A percentile compares a stretch with the other conserved stretches of the same genome.
phyloP scores from a whole-genome alignment of 1,139 yeast species.

The Yamadazyma taylorii region DNA sequence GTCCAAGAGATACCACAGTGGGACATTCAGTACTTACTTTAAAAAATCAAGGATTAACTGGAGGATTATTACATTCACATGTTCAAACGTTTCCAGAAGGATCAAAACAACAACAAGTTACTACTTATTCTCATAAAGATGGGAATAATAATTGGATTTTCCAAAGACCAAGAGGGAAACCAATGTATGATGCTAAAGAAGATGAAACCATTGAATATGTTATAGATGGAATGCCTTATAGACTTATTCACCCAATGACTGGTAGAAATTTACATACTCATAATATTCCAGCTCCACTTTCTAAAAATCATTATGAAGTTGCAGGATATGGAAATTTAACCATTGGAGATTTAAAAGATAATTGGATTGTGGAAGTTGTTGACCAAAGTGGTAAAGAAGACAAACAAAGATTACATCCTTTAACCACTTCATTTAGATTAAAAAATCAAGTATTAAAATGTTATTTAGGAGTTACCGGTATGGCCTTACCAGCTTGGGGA shows the following conservation, averaged over 20 bases:
- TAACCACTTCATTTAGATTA: slow-evolving; percentile 83
- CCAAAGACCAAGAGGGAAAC: slow-evolving; percentile 67
- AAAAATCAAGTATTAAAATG: slow-evolving; percentile 69
- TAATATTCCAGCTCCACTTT: slow-evolving; percentile 75
- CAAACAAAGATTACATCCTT: slow-evolving; percentile 70
- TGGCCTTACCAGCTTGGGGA: slow-evolving; percentile 92
- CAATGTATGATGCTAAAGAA: slow-evolving; percentile 52
- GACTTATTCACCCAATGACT: slow-evolving; percentile 78
- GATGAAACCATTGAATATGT: slow-evolving; percentile 59
- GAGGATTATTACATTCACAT: slow-evolving; percentile 93
- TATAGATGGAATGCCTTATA: slow-evolving; percentile 70
- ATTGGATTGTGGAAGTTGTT: slow-evolving; percentile 89
- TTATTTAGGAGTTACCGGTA: slow-evolving; percentile 83
- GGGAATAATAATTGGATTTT: slow-evolving; percentile 87
- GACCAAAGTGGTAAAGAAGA: slow-evolving; percentile 77
- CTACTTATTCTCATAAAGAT: slow-evolving; percentile 93
- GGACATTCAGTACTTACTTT: slow-evolving; percentile 77
- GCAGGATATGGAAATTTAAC: slow-evolving; percentile 89
- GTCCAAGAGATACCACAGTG: slow-evolving; percentile 84
- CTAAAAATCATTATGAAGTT: slow-evolving; percentile 74
- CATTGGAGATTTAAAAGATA: slow-evolving; percentile 87
- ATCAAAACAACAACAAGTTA: slow-evolving; percentile 93
- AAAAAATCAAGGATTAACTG: slow-evolving; percentile 89
- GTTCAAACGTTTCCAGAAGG: slow-evolving; percentile 94
- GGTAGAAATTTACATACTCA: slow-evolving; percentile 94